These are phyloP conservation scores for Metschnikowia reukaufii DNA, from an alignment of 805 yeast species.

Conservation along the genomic window DNA sequence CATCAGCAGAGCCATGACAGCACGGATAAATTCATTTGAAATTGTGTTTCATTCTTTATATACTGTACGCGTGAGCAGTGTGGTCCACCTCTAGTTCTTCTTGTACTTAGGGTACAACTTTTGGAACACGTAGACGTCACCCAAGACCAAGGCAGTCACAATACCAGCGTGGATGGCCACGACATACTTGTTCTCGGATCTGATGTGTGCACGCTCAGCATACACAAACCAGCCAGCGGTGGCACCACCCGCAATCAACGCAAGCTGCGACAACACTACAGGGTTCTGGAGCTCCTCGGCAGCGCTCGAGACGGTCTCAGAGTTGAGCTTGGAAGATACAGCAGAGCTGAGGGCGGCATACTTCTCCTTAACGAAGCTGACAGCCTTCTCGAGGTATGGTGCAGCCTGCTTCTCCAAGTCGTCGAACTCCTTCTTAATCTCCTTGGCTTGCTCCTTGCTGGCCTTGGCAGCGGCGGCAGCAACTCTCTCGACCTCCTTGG, in stretches of 20 bases:
- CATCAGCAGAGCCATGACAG: background rate
- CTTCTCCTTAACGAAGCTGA: constrained; percentile 22
- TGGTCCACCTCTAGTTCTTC: constrained; percentile 26
- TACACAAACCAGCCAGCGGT: constrained; percentile 51
- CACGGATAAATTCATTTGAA: background rate
- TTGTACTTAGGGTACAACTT: constrained; percentile 57
- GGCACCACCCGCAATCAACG: constrained; percentile 48
- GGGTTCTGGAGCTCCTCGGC: constrained; percentile 57
- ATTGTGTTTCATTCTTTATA: constrained; percentile 6
- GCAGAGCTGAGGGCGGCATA: constrained; percentile 18
- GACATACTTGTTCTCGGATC: constrained; percentile 38
- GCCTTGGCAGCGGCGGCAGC: constrained; percentile 22
- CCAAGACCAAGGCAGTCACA: constrained; percentile 52
- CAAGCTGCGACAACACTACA: constrained; percentile 54
- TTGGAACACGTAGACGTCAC: constrained; percentile 54
- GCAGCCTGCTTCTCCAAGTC: constrained; percentile 25
- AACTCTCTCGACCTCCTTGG: constrained; percentile 19
- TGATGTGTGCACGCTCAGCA: constrained; percentile 51
- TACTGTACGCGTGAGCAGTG: constrained; percentile 1
- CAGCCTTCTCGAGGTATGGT: constrained; percentile 23
- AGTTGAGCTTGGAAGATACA: constrained; percentile 15
- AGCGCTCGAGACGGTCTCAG: constrained; percentile 20
- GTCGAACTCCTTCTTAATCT: constrained; percentile 20
- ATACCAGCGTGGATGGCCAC: constrained; percentile 51
- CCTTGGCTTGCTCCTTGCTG: constrained; percentile 24